These are phyloP conservation scores for Penicillium nucicola DNA, from an alignment of 495 filamentous ascomycete genomes.

Conservation along the genomic window DNA sequence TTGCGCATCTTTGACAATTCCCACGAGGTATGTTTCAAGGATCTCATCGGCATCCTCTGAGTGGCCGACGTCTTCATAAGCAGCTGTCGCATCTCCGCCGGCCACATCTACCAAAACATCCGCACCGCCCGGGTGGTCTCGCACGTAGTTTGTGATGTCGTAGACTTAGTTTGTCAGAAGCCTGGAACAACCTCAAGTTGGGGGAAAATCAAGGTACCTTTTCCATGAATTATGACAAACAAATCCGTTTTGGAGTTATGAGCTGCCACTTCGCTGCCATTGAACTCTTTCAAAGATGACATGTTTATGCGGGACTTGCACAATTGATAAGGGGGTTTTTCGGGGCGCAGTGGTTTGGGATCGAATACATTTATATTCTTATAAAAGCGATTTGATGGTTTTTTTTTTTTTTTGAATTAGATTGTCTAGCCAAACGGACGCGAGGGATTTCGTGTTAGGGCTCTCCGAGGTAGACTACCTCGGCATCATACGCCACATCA, in stretches of 20 bases:
- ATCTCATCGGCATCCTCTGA: conserved; percentile 38
- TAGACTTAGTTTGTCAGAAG: conserved; percentile 33
- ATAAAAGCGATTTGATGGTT: not conserved
- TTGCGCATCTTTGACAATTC: conserved; percentile 20
- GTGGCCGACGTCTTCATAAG: conserved; percentile 50
- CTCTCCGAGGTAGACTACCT: conserved; percentile 8
- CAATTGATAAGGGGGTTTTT: not conserved
- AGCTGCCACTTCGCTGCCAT: conserved; percentile 31
- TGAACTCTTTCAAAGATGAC: conserved; percentile 16
- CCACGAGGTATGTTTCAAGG: conserved; percentile 20
- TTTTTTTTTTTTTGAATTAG: not conserved
- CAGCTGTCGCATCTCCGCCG: conserved; percentile 46
- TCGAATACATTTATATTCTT: not conserved
- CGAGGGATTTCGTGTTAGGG: not conserved
- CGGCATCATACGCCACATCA: not conserved
- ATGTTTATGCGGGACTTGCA: not conserved
- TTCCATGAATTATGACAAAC: conserved; percentile 48
- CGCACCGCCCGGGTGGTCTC: conserved; percentile 51
- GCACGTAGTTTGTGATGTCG: conserved; percentile 42
- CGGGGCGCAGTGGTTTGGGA: not conserved
- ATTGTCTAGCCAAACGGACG: not conserved
- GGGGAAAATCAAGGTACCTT: conserved; percentile 28
- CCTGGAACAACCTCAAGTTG: not conserved
- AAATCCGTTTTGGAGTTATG: conserved; percentile 41
- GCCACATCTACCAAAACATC: conserved; percentile 44